Evolutionary conservation across 2,329 filamentous ascomycete genomes (phyloP).

Genomic region (Metarhizium robertsii): DNA sequence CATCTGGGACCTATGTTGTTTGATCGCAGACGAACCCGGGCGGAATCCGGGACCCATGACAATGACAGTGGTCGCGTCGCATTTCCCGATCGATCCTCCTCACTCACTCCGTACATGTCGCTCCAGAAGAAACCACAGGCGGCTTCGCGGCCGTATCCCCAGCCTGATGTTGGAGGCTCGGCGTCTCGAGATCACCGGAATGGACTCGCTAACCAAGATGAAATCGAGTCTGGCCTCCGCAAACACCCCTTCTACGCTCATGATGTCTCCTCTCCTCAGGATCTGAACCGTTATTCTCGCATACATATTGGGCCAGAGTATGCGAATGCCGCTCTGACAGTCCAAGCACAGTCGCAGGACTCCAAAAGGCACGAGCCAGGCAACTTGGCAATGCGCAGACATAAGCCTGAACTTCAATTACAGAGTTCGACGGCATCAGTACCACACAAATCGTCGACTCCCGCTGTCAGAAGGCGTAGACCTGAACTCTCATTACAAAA

Average conservation of each 20-base stretch:
- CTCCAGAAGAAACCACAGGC: neutral
- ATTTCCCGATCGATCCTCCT: neutral
- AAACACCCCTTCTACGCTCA: neutral
- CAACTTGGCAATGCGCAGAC: constrained; percentile 1
- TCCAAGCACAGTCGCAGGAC: neutral
- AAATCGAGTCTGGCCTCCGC: neutral
- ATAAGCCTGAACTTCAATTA: neutral
- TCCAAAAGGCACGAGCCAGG: neutral
- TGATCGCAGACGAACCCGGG: neutral
- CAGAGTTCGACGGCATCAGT: neutral
- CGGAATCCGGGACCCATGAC: neutral
- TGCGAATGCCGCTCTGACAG: neutral
- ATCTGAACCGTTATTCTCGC: constrained; percentile 1
- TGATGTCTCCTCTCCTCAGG: neutral
- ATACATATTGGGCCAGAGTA: neutral
- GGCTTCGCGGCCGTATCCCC: neutral
- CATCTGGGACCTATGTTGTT: neutral
- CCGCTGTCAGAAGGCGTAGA: neutral
- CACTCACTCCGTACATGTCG: neutral
- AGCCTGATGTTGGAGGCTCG: neutral
- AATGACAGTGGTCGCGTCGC: neutral
- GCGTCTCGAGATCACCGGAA: neutral
- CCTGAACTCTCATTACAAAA: neutral
- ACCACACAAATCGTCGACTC: neutral
- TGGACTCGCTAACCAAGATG: constrained; percentile 1